phyloP scores from a whole-genome alignment of 768 basidiomycete genomes.

The Lyophyllum shimeji region DNA sequence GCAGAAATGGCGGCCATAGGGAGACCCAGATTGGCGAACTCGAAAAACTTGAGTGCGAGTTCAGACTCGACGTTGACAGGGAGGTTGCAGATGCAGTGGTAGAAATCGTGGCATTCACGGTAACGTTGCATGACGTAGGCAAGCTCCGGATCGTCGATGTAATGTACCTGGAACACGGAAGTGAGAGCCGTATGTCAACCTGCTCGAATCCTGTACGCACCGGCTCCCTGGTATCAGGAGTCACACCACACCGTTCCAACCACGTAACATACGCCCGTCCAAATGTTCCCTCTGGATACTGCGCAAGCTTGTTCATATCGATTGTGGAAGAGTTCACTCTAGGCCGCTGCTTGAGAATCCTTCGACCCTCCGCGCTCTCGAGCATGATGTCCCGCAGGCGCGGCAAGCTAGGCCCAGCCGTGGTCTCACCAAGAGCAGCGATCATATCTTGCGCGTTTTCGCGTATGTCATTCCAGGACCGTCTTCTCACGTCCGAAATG shows the following conservation, averaged over 20 bases:
- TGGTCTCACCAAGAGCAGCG: constrained; percentile 91
- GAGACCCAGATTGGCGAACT: constrained; percentile 88
- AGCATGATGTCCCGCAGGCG: constrained; percentile 78
- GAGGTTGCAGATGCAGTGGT: constrained; percentile 87
- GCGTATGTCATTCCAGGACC: neutral
- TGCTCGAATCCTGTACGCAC: constrained; percentile 38
- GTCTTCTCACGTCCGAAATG: neutral
- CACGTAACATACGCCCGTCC: constrained; percentile 87
- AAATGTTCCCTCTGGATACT: constrained; percentile 77
- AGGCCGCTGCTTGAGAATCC: constrained; percentile 82
- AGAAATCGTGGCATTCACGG: constrained; percentile 97
- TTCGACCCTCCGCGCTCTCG: constrained; percentile 75
- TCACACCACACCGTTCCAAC: constrained; percentile 85
- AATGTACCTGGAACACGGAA: constrained; percentile 68
- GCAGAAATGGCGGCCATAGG: constrained; percentile 86
- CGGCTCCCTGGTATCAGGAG: constrained; percentile 91
- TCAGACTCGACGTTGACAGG: constrained; percentile 91
- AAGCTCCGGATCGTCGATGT: constrained; percentile 91
- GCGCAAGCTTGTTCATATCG: constrained; percentile 64
- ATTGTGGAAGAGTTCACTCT: constrained; percentile 76
- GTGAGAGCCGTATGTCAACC: neutral
- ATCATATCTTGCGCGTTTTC: constrained; percentile 79
- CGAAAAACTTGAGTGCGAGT: constrained; percentile 92
- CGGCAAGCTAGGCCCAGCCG: constrained; percentile 77
- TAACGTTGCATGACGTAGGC: constrained; percentile 99